Evolutionary conservation across 768 basidiomycete species (phyloP).

Genomic region (Termitomyces sp.): DNA sequence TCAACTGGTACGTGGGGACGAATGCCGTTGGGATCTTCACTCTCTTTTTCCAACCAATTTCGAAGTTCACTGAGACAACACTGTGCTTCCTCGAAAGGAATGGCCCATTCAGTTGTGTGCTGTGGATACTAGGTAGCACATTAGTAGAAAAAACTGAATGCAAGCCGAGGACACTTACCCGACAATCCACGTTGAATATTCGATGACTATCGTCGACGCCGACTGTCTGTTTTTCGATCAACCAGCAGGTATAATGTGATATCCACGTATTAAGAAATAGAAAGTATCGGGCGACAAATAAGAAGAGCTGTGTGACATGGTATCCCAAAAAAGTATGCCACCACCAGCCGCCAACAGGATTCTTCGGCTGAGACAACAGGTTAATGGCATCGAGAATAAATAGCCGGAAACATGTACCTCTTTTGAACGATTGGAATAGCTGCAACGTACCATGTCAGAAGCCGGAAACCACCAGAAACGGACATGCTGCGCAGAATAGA

Average conservation of each 20-base stretch:
- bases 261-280: conserved; percentile 60
- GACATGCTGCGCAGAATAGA: conserved; percentile 77
- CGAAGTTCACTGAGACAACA: conserved; percentile 71
- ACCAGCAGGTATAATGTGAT: conserved; percentile 66
- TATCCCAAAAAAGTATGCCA: conserved; percentile 71
- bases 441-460: conserved; percentile 66
- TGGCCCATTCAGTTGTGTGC: conserved; percentile 94
- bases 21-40: conserved; percentile 64
- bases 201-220: conserved; percentile 75
- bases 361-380: conserved; percentile 42
- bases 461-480: conserved; percentile 95
- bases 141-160: background rate
- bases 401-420: conserved; percentile 50
- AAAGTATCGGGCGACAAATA: conserved; percentile 73
- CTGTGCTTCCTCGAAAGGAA: conserved; percentile 67
- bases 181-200: conserved; percentile 92
- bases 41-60: conserved; percentile 68
- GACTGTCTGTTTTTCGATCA: conserved; percentile 50
- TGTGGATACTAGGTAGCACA: conserved; percentile 64
- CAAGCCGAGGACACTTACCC: conserved; percentile 47
- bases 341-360: conserved; percentile 56
- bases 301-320: conserved; percentile 79
- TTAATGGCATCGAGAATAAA: conserved; percentile 4
- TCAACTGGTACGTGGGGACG: conserved; percentile 93
- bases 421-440: conserved; percentile 67